These are phyloP conservation scores for Diospyros lotus DNA, from an alignment of 148 eudicot genomes.

Conservation along the genomic window DNA sequence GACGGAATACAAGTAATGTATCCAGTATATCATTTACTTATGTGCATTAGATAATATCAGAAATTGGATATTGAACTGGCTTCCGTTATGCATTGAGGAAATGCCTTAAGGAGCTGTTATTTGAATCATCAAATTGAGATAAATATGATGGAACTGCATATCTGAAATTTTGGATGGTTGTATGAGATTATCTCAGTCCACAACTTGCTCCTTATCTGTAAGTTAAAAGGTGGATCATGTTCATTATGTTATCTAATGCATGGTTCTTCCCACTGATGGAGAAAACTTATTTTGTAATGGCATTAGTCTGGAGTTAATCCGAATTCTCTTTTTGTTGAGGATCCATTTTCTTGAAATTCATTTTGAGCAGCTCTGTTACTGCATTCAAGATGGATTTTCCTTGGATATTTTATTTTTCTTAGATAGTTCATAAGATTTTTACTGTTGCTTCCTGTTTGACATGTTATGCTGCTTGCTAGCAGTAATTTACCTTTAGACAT, in stretches of 20 bases:
- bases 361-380: background rate
- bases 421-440: conserved; percentile 1
- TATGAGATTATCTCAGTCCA: background rate
- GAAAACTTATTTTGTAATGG: background rate
- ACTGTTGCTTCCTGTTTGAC: conserved; percentile 9
- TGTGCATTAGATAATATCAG: background rate
- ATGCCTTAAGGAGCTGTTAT: background rate
- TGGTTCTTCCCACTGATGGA: background rate
- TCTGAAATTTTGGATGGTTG: background rate
- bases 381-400: background rate
- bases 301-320: background rate
- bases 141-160: background rate
- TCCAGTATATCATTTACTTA: background rate
- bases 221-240: too few relatives aligned
- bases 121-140: background rate
- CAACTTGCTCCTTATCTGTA: background rate
- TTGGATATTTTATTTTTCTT: background rate
- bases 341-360: background rate
- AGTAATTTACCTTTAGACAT: conserved; percentile 13
- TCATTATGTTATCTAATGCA: background rate
- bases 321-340: background rate
- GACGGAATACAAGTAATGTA: conserved; percentile 53
- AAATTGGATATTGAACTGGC: conserved; percentile 2
- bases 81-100: conserved; percentile 6
- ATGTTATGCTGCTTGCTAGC: background rate